Percentiles rank a stretch among this genome's conserved stretches.
Conservation (phyloP, 2,329 filamentous ascomycete species). For the Pseudogymnoascus sp. region DNA sequence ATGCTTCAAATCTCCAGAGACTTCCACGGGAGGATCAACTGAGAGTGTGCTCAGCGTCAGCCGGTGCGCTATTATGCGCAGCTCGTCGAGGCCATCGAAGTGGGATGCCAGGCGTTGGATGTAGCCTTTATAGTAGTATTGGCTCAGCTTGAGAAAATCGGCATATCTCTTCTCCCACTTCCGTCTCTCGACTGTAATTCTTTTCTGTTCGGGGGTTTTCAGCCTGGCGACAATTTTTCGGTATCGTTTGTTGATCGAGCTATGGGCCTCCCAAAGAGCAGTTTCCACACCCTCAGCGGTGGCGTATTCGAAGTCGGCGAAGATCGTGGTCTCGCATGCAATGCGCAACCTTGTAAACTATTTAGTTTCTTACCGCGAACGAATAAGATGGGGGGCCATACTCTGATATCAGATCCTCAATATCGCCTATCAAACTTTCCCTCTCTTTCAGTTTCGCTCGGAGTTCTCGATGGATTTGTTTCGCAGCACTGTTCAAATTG, state of each 20-base stretch:
- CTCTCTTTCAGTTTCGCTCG: slow-evolving; percentile 38
- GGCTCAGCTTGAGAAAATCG: slow-evolving; percentile 77
- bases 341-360: slow-evolving; percentile 29
- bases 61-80: slow-evolving; percentile 26
- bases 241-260: slow-evolving; percentile 69
- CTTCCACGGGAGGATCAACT: slow-evolving; percentile 19
- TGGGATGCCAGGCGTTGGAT: slow-evolving; percentile 65
- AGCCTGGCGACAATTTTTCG: slow-evolving; percentile 56
- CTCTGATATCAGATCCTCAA: slow-evolving; percentile 30
- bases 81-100: slow-evolving; percentile 33
- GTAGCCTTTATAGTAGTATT: slow-evolving; percentile 80
- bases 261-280: slow-evolving; percentile 71
- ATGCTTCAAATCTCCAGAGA: slow-evolving; percentile 22
- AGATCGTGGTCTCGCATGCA: slow-evolving; percentile 62
- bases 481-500: slow-evolving; percentile 28
- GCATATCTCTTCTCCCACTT: slow-evolving; percentile 76
- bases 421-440: slow-evolving; percentile 40
- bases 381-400: slow-evolving; percentile 14
- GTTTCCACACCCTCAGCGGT: slow-evolving; percentile 55
- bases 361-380: not conserved
- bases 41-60: slow-evolving; percentile 22
- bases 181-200: slow-evolving; percentile 54
- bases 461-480: slow-evolving; percentile 40
- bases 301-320: slow-evolving; percentile 61
- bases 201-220: slow-evolving; percentile 33